phyloP scores from a whole-genome alignment of 768 basidiomycete species.

The Chlorophyllum brunneum region DNA sequence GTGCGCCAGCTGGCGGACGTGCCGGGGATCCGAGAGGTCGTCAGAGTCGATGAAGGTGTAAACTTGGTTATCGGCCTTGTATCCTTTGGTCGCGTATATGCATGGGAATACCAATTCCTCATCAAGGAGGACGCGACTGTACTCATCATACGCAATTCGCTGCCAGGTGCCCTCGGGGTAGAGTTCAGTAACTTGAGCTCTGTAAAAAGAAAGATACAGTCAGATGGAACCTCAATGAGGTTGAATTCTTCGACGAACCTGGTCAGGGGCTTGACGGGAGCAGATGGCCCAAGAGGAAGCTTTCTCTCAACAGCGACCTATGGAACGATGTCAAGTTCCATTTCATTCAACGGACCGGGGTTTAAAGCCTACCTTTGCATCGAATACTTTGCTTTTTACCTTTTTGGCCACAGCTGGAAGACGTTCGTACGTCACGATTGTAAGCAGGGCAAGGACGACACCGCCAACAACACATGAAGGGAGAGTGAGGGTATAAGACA shows the following conservation, averaged over 20 bases:
- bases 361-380: constrained; percentile 4
- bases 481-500: constrained; percentile 1
- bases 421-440: constrained; percentile 1
- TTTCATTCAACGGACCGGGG: no score
- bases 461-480: constrained; percentile 6
- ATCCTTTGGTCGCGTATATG: constrained; percentile 21
- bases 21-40: constrained; percentile 18
- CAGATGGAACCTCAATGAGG: no score
- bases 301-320: constrained; percentile 4
- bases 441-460: constrained; percentile 2
- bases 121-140: constrained; percentile 16
- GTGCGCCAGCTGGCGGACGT: constrained; percentile 16
- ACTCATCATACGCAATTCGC: constrained; percentile 18
- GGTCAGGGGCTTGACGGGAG: neutral
- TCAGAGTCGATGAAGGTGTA: constrained; percentile 19
- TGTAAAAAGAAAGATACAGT: no score
- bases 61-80: constrained; percentile 20
- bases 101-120: constrained; percentile 21
- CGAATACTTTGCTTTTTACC: constrained; percentile 1
- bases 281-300: neutral
- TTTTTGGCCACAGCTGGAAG: constrained; percentile 6
- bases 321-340: no score
- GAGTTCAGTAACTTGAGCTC: constrained; percentile 12
- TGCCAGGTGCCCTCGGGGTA: constrained; percentile 20
- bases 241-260: no score